A percentile compares a stretch with the other conserved stretches of the same genome.
These are phyloP conservation scores for Cladobotryum mycophilum DNA, from an alignment of 2,329 filamentous ascomycete species.

Conservation along the genomic window DNA sequence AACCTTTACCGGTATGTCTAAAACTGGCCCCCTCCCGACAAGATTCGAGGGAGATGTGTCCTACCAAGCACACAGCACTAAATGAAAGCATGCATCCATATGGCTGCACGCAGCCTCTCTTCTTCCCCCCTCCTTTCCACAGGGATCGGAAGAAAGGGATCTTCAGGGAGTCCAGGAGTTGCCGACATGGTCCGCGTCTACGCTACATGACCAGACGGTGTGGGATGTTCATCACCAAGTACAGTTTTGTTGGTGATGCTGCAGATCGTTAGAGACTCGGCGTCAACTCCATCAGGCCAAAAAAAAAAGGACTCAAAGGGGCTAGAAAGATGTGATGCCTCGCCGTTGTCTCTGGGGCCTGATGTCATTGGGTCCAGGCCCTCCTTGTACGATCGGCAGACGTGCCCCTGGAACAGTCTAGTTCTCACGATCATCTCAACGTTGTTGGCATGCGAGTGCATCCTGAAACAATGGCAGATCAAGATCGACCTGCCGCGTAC, in stretches of 20 bases:
- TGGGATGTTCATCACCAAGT: background rate
- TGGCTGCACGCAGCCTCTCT: slow-evolving; percentile 6
- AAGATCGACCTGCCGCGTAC: slow-evolving; percentile 14
- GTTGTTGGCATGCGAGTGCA: slow-evolving; percentile 4
- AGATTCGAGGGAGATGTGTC: background rate
- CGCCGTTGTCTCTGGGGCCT: slow-evolving; percentile 6
- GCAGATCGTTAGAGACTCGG: slow-evolving; percentile 10
- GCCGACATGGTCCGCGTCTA: background rate
- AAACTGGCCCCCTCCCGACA: too few species aligned
- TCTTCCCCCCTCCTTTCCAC: background rate
- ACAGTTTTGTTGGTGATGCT: background rate
- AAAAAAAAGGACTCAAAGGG: background rate
- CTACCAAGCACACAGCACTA: background rate
- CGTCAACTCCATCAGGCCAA: background rate
- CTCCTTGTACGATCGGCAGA: slow-evolving; percentile 5
- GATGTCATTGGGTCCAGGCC: slow-evolving; percentile 10
- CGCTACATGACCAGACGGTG: background rate
- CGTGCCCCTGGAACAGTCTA: slow-evolving; percentile 7
- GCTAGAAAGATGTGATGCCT: slow-evolving; percentile 4
- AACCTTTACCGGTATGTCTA: too few species aligned
- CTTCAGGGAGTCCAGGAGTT: slow-evolving; percentile 11
- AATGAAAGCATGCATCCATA: too few species aligned
- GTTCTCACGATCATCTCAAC: slow-evolving; percentile 2
- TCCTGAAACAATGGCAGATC: slow-evolving; percentile 20
- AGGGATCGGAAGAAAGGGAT: slow-evolving; percentile 8